A percentile compares a stretch with the other conserved stretches of the same genome.
These are phyloP conservation scores for Aquilaria malaccensis DNA, from an alignment of 345 rosid species.

Conservation along the genomic window DNA sequence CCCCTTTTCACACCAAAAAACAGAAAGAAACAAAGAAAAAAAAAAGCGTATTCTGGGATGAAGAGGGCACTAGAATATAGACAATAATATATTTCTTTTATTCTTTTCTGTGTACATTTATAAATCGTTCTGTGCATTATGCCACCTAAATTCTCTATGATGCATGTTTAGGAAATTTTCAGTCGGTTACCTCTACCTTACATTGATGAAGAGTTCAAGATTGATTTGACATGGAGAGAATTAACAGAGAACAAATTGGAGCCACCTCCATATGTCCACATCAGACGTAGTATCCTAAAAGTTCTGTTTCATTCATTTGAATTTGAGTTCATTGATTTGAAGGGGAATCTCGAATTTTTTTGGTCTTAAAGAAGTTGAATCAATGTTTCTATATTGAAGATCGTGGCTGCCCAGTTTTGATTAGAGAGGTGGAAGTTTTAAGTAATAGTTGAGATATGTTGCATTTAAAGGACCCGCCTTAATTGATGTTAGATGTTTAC, in stretches of 20 bases:
- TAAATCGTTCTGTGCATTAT: background rate
- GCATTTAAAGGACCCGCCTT: conserved; percentile 26
- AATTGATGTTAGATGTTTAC: conserved; percentile 65
- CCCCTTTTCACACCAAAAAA: too few species aligned
- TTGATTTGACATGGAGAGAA: conserved; percentile 57
- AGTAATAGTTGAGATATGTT: background rate
- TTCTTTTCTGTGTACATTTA: background rate
- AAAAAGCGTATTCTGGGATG: too few species aligned
- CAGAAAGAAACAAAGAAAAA: too few species aligned
- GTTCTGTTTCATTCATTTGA: background rate
- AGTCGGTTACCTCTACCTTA: conserved; percentile 74
- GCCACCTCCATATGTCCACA: conserved; percentile 82
- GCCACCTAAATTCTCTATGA: conserved; percentile 13
- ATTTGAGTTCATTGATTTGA: background rate
- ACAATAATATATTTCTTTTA: too few species aligned
- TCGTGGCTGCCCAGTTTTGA: background rate
- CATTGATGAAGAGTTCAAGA: conserved; percentile 78
- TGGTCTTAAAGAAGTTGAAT: background rate
- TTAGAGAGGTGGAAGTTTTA: too few species aligned
- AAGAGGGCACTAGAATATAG: too few species aligned
- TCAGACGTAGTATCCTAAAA: conserved; percentile 88
- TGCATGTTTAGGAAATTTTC: conserved; percentile 53
- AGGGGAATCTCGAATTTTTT: background rate
- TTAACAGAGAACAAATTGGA: conserved; percentile 46
- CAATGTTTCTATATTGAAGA: background rate